phyloP scores from a whole-genome alignment of 352 stramenopile genomes.

The Phytophthora kernoviae region DNA sequence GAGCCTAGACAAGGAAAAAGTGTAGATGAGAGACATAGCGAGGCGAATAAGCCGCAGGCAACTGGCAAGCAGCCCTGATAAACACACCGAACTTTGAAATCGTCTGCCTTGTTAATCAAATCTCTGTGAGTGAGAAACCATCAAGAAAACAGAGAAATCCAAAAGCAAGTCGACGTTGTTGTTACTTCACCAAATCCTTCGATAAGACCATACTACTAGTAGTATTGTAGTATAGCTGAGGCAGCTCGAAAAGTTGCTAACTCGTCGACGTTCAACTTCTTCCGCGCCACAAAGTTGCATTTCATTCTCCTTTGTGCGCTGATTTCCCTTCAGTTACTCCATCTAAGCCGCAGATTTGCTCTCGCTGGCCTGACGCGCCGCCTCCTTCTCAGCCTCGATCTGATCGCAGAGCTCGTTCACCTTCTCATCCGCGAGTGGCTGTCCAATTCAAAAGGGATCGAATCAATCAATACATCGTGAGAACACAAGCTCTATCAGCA shows the following conservation, averaged over 20 bases:
- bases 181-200: too few species aligned
- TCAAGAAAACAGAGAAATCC: too few species aligned
- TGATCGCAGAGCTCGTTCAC: conserved; percentile 80
- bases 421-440: conserved; percentile 78
- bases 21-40: conserved; percentile 30
- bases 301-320: conserved; percentile 14
- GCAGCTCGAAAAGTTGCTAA: conserved; percentile 1
- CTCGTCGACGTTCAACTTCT: conserved; percentile 1
- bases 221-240: not conserved
- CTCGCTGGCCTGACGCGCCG: conserved; percentile 70
- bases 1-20: conserved; percentile 11
- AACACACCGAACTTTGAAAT: conserved; percentile 23
- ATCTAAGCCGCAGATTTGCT: conserved; percentile 76
- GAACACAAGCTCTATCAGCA: not conserved
- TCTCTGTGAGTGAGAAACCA: too few species aligned
- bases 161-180: too few species aligned
- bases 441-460: not conserved
- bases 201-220: too few species aligned
- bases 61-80: conserved; percentile 22
- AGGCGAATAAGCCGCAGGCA: conserved; percentile 8
- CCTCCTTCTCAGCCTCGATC: conserved; percentile 88
- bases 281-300: conserved; percentile 5
- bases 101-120: conserved; percentile 7
- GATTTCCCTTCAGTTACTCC: conserved; percentile 13
- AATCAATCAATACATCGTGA: conserved; percentile 3